phyloP scores from a whole-genome alignment of 768 basidiomycete species.

The Dictyophora rubrovolvata region DNA sequence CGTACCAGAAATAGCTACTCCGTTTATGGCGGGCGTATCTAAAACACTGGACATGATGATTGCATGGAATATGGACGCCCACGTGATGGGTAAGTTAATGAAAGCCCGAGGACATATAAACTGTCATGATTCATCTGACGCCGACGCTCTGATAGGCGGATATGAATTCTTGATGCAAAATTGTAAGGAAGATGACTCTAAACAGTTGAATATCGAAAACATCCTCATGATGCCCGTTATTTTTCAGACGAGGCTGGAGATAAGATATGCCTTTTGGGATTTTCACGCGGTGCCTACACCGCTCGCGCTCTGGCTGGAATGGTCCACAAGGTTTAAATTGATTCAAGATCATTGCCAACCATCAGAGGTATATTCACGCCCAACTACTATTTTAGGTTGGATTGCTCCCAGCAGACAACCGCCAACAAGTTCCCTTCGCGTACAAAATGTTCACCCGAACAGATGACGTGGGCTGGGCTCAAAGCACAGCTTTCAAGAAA shows the following conservation, averaged over 20 bases:
- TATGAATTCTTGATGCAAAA: constrained; percentile 77
- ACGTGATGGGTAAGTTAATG: constrained; percentile 49
- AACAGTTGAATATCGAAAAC: no score
- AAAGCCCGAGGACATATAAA: not conserved
- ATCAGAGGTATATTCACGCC: not conserved
- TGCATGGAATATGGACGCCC: constrained; percentile 52
- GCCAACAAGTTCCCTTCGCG: constrained; percentile 45
- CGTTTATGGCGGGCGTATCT: constrained; percentile 40
- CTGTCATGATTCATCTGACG: not conserved
- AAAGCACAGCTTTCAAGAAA: constrained; percentile 45
- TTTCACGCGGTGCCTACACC: constrained; percentile 58
- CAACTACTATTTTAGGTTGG: constrained; percentile 24
- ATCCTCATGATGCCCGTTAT: no score
- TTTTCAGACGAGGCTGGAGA: constrained; percentile 47
- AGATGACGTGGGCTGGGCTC: not conserved
- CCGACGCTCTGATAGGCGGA: constrained; percentile 33
- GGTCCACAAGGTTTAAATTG: constrained; percentile 19
- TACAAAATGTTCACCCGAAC: constrained; percentile 23
- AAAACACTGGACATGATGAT: constrained; percentile 52
- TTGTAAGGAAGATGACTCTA: constrained; percentile 28
- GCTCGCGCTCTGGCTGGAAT: constrained; percentile 49
- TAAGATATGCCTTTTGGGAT: constrained; percentile 56
- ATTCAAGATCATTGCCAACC: not conserved
- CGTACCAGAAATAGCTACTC: constrained; percentile 52
- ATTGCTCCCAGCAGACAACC: constrained; percentile 19